Conservation (phyloP, 352 stramenopile genomes). For the Phytophthora sojae region DNA sequence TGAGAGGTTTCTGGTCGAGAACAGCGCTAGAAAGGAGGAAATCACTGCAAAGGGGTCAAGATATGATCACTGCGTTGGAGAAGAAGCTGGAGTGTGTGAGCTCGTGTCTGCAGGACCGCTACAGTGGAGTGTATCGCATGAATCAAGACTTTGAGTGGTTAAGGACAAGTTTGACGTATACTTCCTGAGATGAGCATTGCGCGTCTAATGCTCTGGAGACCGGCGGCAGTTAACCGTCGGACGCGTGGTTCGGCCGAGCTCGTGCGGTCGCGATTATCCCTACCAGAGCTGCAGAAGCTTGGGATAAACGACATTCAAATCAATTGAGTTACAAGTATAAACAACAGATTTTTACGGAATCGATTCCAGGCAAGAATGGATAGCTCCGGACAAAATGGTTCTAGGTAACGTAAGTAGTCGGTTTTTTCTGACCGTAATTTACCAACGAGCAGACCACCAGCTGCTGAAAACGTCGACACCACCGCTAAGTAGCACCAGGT, state of each 20-base stretch:
- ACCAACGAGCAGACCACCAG: no score
- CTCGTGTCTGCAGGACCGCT: constrained; percentile 50
- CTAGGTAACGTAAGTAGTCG: no score
- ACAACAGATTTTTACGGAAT: constrained; percentile 90
- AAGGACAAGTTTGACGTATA: constrained; percentile 45
- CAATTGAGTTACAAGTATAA: constrained; percentile 87
- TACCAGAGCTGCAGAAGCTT: constrained; percentile 58
- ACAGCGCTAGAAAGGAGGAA: neutral
- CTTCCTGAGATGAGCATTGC: constrained; percentile 80
- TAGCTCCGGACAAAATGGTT: no score
- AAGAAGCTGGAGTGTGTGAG: constrained; percentile 59
- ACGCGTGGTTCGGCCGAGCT: constrained; percentile 90
- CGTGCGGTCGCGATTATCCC: constrained; percentile 74
- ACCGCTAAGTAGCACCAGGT: no score
- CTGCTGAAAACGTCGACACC: no score
- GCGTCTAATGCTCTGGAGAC: constrained; percentile 90
- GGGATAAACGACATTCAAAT: constrained; percentile 76
- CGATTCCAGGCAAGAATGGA: constrained; percentile 88
- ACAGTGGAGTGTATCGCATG: constrained; percentile 52
- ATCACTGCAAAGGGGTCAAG: constrained; percentile 12
- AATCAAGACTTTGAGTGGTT: constrained; percentile 72
- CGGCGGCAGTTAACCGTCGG: constrained; percentile 79
- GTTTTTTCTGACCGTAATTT: no score
- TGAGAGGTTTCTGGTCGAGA: constrained; percentile 52
- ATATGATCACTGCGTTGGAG: constrained; percentile 27